Evolutionary conservation across 2,329 filamentous ascomycete genomes (phyloP), one percentile per base, ranked within the genome.

Genomic region (Myrmaecium sp.): DNA sequence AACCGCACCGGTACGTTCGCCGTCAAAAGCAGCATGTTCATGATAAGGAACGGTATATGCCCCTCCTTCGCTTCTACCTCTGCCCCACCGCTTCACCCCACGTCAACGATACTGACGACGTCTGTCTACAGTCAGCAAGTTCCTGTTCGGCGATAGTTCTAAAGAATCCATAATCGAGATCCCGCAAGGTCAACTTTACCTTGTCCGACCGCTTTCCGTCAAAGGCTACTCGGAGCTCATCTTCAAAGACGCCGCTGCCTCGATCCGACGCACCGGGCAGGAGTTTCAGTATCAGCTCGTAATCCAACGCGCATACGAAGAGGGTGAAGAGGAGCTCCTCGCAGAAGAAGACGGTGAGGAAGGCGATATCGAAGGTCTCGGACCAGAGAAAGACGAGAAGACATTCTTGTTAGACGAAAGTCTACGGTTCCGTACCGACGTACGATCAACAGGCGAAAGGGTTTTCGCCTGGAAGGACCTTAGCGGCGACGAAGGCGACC

Each of bases 161-260:
- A 86, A 94, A 53, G 84, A 95, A 60, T 78, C 82, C 25, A 72
- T 98, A 47, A 82, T 93, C 55, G 84, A 95, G 50, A 74, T 98
- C 22, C 74, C 84, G 10, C 83, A 95, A 54, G 89, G 89, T 47
- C 84, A 95, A 54, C 80, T 98, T 23, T 98, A 94, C 54, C 76
- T 98, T 39, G 89, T 98, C 42, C 80, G 89, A 42, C 89, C 89
- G 7, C 69, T 82, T 26, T 95, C 86, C 5, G 83, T 86, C 30
- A 98, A 98, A 54, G 89, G 89, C 38, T 95, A 94, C 52, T 94
- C 86, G 2, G 89, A 98, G 55, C 82, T 95, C 48, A 92, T 98
- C 55, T 98, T 94, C 66, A 93, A 89, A 54, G 89, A 98, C 71
- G 78, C 83, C 20, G 79, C 82, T 24, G 82, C 86, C 28, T 82